Evolutionary conservation across 1,139 yeast species (phyloP), one percentile per base, ranked within the genome.

Genomic region (Zygotorulaspora mrakii): DNA sequence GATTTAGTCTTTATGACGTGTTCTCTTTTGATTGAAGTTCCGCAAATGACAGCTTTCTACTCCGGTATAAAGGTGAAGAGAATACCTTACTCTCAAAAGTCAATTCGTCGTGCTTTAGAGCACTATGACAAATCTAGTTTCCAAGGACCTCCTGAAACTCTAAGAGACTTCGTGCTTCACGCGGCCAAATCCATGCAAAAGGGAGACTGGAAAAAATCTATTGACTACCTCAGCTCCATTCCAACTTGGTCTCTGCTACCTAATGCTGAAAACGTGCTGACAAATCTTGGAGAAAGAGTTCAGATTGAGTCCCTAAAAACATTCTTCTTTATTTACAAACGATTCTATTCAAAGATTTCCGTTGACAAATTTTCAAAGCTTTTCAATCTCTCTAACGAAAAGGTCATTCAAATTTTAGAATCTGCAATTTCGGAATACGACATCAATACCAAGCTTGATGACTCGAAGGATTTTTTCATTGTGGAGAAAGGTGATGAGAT

Each of bases 91-190:
- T 68, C 78, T 44, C 71, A 82, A 55, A 88, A 87, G 68, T 86
- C 96, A 25, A 88, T 91, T 73, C 82, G 94, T 69, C 81, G 95
- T 64, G 79, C 86, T 66, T 76, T 91, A 55, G 98, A 91, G 62
- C 85, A 84, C 70, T 89, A 86, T 61, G 96, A 89, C 63, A 83
- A 94, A 66, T 96, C 91, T 65, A 85, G 83, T 48, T 91, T 91
- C 72, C 87, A 89, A 51, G 98, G 98, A 27, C 98, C 98, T 31
- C 96, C 97, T 43, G 98, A 91, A 69, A 86, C 91, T 66, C 85
- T 94, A 39, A 83, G 94, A 61, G 99, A 91, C 66, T 88, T 79
- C 66, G 82, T 91, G 56, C 82, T 91, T 73, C 89, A 86, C 64
- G 95, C 97, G 38, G 94, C 97, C 32, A 82, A 82, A 66, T 81